These are phyloP conservation scores for Stylosanthes scabra DNA, from an alignment of 331 rosid species.

Conservation along the genomic window DNA sequence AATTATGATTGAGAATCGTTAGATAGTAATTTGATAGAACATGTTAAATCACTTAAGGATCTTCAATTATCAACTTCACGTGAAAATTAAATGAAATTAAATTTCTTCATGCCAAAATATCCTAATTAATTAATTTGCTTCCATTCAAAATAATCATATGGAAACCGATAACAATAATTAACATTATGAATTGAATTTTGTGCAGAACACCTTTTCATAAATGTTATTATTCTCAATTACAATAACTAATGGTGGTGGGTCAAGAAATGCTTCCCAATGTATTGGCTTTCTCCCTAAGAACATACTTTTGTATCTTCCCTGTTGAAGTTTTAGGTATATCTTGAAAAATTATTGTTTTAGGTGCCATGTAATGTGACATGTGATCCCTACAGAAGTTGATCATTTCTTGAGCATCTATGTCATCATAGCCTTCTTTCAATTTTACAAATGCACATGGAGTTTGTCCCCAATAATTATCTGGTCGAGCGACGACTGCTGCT, in stretches of 20 bases:
- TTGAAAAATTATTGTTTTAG: constrained; percentile 56
- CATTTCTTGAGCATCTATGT: constrained; percentile 49
- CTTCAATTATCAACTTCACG: too few relatives aligned
- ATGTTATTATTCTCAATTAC: neutral
- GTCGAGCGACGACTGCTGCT: constrained; percentile 68
- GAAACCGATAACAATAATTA: too few relatives aligned
- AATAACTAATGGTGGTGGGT: neutral
- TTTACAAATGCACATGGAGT: constrained; percentile 73
- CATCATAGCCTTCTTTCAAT: constrained; percentile 57
- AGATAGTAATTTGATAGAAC: too few relatives aligned
- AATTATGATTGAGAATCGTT: too few relatives aligned
- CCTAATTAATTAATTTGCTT: constrained; percentile 29
- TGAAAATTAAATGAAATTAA: too few relatives aligned
- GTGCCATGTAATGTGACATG: constrained; percentile 67
- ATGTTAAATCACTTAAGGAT: too few relatives aligned
- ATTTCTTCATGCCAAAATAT: neutral
- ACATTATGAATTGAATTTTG: neutral
- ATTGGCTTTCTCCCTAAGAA: constrained; percentile 58
- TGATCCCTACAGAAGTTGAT: constrained; percentile 53
- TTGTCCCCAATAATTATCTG: constrained; percentile 74
- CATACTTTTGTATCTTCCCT: constrained; percentile 62
- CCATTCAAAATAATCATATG: constrained; percentile 6
- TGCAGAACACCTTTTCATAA: neutral
- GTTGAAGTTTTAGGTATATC: constrained; percentile 77
- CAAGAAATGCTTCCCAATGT: constrained; percentile 61